Base-by-base conservation (phyloP, 257 asterid genomes). In the Dorcoceras hygrometricum region DNA sequence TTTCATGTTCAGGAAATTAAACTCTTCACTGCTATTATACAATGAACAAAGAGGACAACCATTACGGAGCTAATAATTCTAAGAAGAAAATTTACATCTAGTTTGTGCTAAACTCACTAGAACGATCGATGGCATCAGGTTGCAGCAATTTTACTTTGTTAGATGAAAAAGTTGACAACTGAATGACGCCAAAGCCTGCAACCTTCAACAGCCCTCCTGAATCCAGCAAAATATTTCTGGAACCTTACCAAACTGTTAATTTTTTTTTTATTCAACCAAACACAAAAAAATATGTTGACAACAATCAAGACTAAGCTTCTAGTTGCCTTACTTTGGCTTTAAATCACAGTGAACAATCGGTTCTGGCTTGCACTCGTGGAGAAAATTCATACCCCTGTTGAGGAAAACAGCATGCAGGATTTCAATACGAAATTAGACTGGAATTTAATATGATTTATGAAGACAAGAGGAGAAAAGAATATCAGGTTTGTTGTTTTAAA, bases 211-310 rank as follows among this genome's bases (percentile, higher is more conserved):
- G 91, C 74, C 99, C 97, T 76, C 99, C 99, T 77, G 87, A 81
- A 75, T 90, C 99, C 88, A 90, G 95, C 96, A 90, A 90, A 87
- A 94, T 76, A 89, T 94, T 90, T 87, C 98, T 89, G 98, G 97
- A 95, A 89, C 98, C 98, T 92, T 92, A 87, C 89, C 71, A 74
- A 82, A 79, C 78, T 81, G 86, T 39, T 75, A 79, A 78, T 83
- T 78, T 86, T 89, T 78, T 86, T 89, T 84, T 34, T 29, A 71
- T 57, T 23, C 57, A 60, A 71, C 11, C 36, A 69, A 59, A 71
- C 34, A 69, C 50, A 39, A 11, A 3, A 3, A 39, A 29, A 22
- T n/a, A 48, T 27, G 58, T 69, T 25, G 24, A 34, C 31, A 63
- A 62, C 27, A 39, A 53, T 50, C 54, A 32, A 78, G 57, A 70